Evolutionary conservation across 768 basidiomycete species (phyloP).

Genomic region (Pholiota conissans): DNA sequence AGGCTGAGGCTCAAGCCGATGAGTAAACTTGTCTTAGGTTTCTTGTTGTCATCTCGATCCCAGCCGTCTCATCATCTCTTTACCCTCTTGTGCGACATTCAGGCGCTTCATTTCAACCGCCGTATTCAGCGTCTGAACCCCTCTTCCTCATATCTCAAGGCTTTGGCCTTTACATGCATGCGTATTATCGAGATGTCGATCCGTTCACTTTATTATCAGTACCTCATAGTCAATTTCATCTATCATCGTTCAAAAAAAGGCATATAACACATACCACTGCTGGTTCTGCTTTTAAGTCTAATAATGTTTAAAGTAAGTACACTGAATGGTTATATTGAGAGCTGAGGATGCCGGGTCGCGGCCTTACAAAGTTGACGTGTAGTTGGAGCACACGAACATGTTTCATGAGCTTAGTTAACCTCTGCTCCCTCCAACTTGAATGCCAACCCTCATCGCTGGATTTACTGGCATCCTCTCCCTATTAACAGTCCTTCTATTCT

Average conservation of each 20-base stretch:
- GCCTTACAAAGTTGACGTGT: too few species aligned
- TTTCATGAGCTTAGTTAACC: background rate
- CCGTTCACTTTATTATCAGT: constrained; percentile 10
- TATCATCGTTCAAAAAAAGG: constrained; percentile 10
- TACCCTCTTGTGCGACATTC: constrained; percentile 7
- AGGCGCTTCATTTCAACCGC: constrained; percentile 7
- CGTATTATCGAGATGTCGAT: constrained; percentile 16
- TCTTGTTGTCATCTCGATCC: constrained; percentile 13
- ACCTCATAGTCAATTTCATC: constrained; percentile 14
- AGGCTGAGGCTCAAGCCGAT: constrained; percentile 62
- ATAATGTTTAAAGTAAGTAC: too few species aligned
- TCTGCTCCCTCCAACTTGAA: constrained; percentile 9
- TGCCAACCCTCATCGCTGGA: constrained; percentile 26
- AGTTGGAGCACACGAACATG: background rate
- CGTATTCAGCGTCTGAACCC: constrained; percentile 3
- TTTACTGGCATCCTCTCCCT: constrained; percentile 37
- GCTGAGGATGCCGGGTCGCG: too few species aligned
- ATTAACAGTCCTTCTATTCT: constrained; percentile 36
- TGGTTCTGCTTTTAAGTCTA: too few species aligned
- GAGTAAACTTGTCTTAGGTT: constrained; percentile 46
- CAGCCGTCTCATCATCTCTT: constrained; percentile 1
- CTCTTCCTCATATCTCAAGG: background rate
- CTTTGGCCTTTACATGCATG: constrained; percentile 11
- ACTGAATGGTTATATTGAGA: too few species aligned
- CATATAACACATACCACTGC: background rate